These are phyloP conservation scores for Gyrodon lividus DNA, from an alignment of 768 basidiomycete genomes.

Conservation along the genomic window DNA sequence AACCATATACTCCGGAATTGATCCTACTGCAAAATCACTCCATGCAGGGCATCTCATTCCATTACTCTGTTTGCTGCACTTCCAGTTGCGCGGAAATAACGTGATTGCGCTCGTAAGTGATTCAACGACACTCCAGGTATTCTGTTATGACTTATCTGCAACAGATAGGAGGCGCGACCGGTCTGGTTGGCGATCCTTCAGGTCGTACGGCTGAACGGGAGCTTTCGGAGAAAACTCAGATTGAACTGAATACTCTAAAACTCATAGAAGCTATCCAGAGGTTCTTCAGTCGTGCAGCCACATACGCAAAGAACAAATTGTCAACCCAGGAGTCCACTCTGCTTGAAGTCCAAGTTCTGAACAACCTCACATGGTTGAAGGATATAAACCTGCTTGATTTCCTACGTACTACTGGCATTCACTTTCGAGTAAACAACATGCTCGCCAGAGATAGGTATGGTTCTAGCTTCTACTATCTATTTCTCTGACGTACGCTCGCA, in stretches of 20 bases:
- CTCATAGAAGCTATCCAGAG: slow-evolving; percentile 63
- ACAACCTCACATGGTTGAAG: slow-evolving; percentile 80
- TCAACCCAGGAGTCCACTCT: slow-evolving; percentile 9
- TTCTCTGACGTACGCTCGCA: slow-evolving; percentile 31
- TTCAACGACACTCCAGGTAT: neutral
- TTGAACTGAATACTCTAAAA: slow-evolving; percentile 61
- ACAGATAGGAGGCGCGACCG: slow-evolving; percentile 95
- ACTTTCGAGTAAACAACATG: slow-evolving; percentile 87
- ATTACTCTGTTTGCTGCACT: slow-evolving; percentile 83
- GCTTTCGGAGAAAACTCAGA: slow-evolving; percentile 55
- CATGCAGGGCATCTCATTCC: slow-evolving; percentile 95
- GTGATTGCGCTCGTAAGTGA: slow-evolving; percentile 77
- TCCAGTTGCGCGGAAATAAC: slow-evolving; percentile 80
- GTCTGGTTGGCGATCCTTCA: slow-evolving; percentile 95
- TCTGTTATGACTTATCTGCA: neutral
- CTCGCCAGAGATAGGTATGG: slow-evolving; percentile 82
- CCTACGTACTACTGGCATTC: slow-evolving; percentile 74
- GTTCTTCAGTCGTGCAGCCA: slow-evolving; percentile 69
- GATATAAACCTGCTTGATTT: slow-evolving; percentile 79
- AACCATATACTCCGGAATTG: slow-evolving; percentile 83
- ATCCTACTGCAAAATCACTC: slow-evolving; percentile 86
- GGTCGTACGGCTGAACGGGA: slow-evolving; percentile 82
- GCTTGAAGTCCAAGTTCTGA: slow-evolving; percentile 43
- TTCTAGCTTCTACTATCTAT: neutral
- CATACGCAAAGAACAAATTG: slow-evolving; percentile 51